Evolutionary conservation across 371 early-diverging fungal species (phyloP).

Genomic region (Mortierella sp.): DNA sequence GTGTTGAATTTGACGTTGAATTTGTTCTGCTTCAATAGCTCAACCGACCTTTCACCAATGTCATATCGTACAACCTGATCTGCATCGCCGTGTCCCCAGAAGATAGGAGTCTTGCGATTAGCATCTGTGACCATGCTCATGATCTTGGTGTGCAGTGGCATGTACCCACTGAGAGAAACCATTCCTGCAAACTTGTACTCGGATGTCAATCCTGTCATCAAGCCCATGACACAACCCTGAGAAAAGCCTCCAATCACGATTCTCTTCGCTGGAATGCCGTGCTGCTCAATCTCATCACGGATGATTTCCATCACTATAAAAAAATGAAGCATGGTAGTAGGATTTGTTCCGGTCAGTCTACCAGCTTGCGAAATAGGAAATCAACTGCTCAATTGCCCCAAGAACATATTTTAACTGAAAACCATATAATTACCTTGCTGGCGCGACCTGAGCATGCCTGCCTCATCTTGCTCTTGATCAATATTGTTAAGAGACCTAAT

Average conservation of each 20-base stretch:
- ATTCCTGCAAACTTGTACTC: constrained; percentile 76
- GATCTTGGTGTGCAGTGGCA: constrained; percentile 76
- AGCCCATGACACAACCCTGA: constrained; percentile 88
- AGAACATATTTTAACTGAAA: not conserved
- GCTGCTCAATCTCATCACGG: constrained; percentile 77
- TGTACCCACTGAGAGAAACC: constrained; percentile 81
- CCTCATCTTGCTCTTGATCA: constrained; percentile 77
- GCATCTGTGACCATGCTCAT: constrained; percentile 71
- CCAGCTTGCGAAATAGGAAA: not conserved
- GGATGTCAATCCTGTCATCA: constrained; percentile 81
- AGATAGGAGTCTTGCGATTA: constrained; percentile 85
- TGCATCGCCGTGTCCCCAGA: constrained; percentile 89
- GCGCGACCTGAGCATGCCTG: constrained; percentile 79
- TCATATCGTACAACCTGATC: constrained; percentile 83
- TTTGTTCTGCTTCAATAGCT: constrained; percentile 72
- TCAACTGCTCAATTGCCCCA: not conserved
- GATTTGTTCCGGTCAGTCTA: too few relatives aligned
- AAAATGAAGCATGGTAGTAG: not conserved
- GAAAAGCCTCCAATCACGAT: constrained; percentile 97
- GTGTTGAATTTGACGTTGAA: constrained; percentile 81
- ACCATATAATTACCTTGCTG: constrained; percentile 60
- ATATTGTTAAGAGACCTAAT: constrained; percentile 69
- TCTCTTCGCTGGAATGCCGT: constrained; percentile 84
- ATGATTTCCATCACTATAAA: constrained; percentile 77
- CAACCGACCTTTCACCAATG: constrained; percentile 78